These are phyloP conservation scores for Cystobasidium tubakii DNA, from an alignment of 768 basidiomycete species.

Conservation along the genomic window DNA sequence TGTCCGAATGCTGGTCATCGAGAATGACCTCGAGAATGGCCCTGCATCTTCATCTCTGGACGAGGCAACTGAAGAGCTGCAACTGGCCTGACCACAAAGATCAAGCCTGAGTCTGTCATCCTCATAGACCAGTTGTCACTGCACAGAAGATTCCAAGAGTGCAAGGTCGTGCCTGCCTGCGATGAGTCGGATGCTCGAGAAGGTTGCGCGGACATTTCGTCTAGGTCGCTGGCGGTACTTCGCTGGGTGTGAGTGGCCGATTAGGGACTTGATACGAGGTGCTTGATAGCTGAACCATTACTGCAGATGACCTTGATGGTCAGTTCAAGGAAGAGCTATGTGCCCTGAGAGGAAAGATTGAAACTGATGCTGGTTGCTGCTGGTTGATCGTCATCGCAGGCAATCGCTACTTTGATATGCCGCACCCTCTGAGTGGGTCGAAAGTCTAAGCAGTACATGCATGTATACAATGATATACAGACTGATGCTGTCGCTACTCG, in stretches of 20 bases:
- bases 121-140: too few relatives aligned
- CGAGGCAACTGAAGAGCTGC: too few relatives aligned
- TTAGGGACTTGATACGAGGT: background rate
- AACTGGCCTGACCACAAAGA: too few relatives aligned
- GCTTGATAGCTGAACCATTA: too few relatives aligned
- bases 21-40: too few relatives aligned
- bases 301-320: conserved; percentile 23
- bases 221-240: conserved; percentile 42
- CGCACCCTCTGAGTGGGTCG: conserved; percentile 27
- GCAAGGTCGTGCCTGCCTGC: too few relatives aligned
- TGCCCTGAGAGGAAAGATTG: background rate
- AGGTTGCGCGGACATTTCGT: conserved; percentile 32
- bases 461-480: background rate
- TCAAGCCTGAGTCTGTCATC: too few relatives aligned
- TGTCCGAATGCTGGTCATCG: too few relatives aligned
- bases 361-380: background rate
- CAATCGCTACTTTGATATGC: conserved; percentile 43
- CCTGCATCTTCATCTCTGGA: too few relatives aligned
- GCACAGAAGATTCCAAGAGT: too few relatives aligned
- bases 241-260: conserved; percentile 33
- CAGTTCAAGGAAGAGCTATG: background rate
- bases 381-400: conserved; percentile 28
- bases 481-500: conserved; percentile 1
- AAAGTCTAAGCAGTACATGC: background rate
- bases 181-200: conserved; percentile 15